These are phyloP conservation scores for Corchorus olitorius DNA, from an alignment of 345 rosid genomes.

Conservation along the genomic window DNA sequence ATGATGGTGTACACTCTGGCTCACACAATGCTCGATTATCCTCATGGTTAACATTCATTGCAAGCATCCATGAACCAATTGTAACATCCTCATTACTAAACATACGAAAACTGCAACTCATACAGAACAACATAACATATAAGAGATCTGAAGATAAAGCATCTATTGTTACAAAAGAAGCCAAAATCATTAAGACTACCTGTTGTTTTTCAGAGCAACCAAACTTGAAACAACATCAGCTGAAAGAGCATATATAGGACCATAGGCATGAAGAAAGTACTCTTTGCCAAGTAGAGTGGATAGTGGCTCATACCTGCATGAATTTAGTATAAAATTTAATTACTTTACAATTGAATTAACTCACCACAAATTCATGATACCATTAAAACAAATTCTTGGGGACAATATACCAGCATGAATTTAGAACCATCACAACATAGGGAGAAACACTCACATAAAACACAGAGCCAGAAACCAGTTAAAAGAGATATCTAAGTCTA, in stretches of 20 bases:
- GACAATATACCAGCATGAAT: not conserved
- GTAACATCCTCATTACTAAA: slow-evolving; percentile 97
- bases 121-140: not conserved
- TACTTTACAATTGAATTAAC: slow-evolving; percentile 4
- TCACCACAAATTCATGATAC: not conserved
- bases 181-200: slow-evolving; percentile 41
- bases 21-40: slow-evolving; percentile 62
- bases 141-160: not conserved
- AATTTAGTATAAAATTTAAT: slow-evolving; percentile 4
- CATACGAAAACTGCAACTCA: slow-evolving; percentile 79
- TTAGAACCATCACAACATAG: not conserved
- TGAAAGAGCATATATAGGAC: slow-evolving; percentile 92
- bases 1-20: slow-evolving; percentile 66
- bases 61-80: slow-evolving; percentile 97
- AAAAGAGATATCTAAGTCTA: slow-evolving; percentile 7
- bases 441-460: slow-evolving; percentile 1
- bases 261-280: slow-evolving; percentile 94
- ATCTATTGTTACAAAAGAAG: not conserved
- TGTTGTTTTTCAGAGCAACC: slow-evolving; percentile 75
- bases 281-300: slow-evolving; percentile 76
- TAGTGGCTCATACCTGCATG: slow-evolving; percentile 86
- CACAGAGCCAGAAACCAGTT: slow-evolving; percentile 14
- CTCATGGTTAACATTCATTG: slow-evolving; percentile 95
- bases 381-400: not conserved
- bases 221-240: slow-evolving; percentile 83